Base-by-base conservation (phyloP, 2,329 filamentous ascomycete genomes). In the Aureobasidium sp. region DNA sequence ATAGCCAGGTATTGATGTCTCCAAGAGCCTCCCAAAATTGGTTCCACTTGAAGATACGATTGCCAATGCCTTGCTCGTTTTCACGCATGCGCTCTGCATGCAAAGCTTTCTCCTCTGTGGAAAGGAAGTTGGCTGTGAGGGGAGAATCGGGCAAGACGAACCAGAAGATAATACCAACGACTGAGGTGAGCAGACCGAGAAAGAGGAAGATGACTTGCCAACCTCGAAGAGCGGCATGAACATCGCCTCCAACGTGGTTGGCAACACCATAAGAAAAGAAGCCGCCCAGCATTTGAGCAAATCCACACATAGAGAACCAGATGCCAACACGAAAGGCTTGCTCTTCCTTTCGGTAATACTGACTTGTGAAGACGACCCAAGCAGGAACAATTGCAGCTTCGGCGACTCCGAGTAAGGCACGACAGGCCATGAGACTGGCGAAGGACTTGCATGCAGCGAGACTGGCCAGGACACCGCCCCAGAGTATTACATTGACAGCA, bases 381-480 rank as follows among this genome's bases (percentile, higher is more conserved):
- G 22, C 52, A 15, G 36, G 39, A 4, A 29, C 27, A 0, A 61
- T 55, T 56, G 60, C 62, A n/a, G 61, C 42, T 55, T 73, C 71
- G 45, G 72, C 70, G 12, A 71, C 60, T n/a, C 72, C 72, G n/a
- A 74, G 65, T 3, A 74, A 63, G 25, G 68, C 69, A 8, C 71
- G 67, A 8, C 67, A 68, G 7, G 68, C 62, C 17, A 68, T 64
- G 17, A 73, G 65, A 2, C 66, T 64, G n/a, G 68, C 68, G 51
- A 68, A 74, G 27, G 64, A 68, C 25, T 61, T 67, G 27, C 66
- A 68, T 7, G 69, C 71, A 15, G 70, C 69, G 31, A 70, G 68
- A 52, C 67, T 71, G 36, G 64, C 65, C 11, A 73, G 58, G 9
- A 72, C 63, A 1, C 65, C 65, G 3, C 70, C 70, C 71, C 71